phyloP scores from a whole-genome alignment of 768 basidiomycete species.

The Lepiota venenata region DNA sequence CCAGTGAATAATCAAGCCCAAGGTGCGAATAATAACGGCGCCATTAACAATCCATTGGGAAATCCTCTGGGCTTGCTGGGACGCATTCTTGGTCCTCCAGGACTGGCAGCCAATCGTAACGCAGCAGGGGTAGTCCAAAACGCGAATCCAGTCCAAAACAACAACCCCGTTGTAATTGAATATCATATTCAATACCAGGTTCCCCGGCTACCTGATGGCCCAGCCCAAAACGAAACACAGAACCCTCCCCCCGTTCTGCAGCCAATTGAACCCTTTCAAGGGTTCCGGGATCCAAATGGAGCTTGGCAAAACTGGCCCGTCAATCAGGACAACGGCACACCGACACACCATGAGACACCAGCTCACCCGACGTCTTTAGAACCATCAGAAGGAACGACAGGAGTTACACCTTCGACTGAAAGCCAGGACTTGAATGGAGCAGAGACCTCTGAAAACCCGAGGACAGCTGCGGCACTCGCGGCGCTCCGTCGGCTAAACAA shows the following conservation, averaged over 20 bases:
- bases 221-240: conserved; percentile 25
- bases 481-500: conserved; percentile 50
- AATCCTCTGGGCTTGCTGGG: conserved; percentile 53
- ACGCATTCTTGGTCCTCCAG: conserved; percentile 53
- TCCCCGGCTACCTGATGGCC: conserved; percentile 24
- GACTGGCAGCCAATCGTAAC: conserved; percentile 33
- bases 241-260: conserved; percentile 30
- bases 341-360: conserved; percentile 2
- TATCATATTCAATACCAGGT: conserved; percentile 62
- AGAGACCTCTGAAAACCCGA: conserved; percentile 17
- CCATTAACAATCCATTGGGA: conserved; percentile 40
- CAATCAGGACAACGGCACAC: conserved; percentile 21
- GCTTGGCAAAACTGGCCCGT: conserved; percentile 66
- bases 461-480: conserved; percentile 61
- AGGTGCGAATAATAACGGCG: conserved; percentile 33
- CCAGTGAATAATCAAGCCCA: conserved; percentile 26
- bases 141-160: conserved; percentile 25
- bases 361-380: background rate
- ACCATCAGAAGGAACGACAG: conserved; percentile 1
- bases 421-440: background rate
- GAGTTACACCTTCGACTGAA: background rate
- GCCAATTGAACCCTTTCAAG: conserved; percentile 52
- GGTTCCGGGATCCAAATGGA: conserved; percentile 62
- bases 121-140: conserved; percentile 11
- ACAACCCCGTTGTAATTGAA: conserved; percentile 50